Evolutionary conservation across 2,329 filamentous ascomycete genomes (phyloP).

Genomic region (Colletotrichum higginsianum): DNA sequence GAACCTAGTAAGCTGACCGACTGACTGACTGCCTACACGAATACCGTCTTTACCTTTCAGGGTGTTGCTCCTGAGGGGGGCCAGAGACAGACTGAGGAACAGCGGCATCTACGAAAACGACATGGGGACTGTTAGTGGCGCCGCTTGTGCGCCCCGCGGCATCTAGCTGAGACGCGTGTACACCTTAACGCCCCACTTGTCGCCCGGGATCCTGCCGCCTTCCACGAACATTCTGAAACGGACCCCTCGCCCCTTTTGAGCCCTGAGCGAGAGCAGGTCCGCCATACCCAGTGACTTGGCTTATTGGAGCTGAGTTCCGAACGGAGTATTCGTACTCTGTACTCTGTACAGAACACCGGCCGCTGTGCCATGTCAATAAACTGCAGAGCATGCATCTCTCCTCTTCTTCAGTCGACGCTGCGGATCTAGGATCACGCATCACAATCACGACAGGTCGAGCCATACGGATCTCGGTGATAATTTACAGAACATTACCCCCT

Average conservation of each 20-base stretch:
- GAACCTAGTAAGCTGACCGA: constrained; percentile 23
- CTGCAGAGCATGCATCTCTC: neutral
- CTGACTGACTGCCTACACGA: neutral
- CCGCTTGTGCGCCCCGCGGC: constrained; percentile 18
- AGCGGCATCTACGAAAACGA: constrained; percentile 9
- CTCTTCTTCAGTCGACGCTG: neutral
- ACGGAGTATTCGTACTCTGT: too few species aligned
- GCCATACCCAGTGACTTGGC: constrained; percentile 29
- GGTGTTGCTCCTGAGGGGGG: constrained; percentile 5
- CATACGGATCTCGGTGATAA: too few species aligned
- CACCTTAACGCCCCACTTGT: constrained; percentile 32
- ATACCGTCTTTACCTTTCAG: constrained; percentile 4
- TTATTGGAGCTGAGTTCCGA: constrained; percentile 30
- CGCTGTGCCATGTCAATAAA: neutral
- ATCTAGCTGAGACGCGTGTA: constrained; percentile 41
- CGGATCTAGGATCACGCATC: neutral
- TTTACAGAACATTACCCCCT: too few species aligned
- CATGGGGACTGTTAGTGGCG: constrained; percentile 27
- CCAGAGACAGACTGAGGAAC: constrained; percentile 12
- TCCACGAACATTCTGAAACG: constrained; percentile 41
- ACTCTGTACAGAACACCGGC: too few species aligned
- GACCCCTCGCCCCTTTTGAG: neutral
- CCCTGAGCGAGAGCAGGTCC: constrained; percentile 16
- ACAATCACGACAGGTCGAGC: neutral
- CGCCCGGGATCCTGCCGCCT: constrained; percentile 34